Evolutionary conservation across 148 eudicot species (phyloP).

Genomic region (Pharnaceum exiguum): DNA sequence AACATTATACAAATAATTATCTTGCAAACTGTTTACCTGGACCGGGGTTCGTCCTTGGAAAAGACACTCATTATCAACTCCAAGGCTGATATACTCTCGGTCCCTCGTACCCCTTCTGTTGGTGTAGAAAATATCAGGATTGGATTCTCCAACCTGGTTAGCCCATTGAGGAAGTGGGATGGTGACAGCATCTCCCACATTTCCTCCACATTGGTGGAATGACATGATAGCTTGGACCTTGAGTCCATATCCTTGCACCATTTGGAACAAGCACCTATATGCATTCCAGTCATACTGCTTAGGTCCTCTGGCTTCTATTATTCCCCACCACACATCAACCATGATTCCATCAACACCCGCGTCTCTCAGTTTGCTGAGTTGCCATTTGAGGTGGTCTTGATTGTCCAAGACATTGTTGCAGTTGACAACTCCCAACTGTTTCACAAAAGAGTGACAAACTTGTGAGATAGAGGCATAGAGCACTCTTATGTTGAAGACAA

Average conservation of each 20-base stretch:
- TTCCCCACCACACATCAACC: conserved; percentile 96
- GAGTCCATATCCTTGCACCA: conserved; percentile 45
- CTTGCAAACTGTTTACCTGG: conserved; percentile 33
- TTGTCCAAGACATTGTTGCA: conserved; percentile 41
- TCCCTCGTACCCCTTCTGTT: conserved; percentile 46
- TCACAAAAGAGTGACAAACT: neutral
- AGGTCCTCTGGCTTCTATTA: conserved; percentile 68
- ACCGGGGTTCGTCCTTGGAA: conserved; percentile 62
- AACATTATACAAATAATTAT: neutral
- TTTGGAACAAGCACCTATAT: conserved; percentile 54
- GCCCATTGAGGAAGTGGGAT: conserved; percentile 79
- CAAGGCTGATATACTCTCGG: conserved; percentile 57
- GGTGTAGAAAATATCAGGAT: conserved; percentile 75
- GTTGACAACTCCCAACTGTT: conserved; percentile 51
- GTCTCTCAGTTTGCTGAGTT: conserved; percentile 44
- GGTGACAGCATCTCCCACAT: conserved; percentile 63
- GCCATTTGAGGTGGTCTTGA: conserved; percentile 34
- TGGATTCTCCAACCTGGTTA: conserved; percentile 38
- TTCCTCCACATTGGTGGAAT: conserved; percentile 85
- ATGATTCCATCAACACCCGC: conserved; percentile 77
- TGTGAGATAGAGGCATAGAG: too few species aligned
- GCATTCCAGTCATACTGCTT: conserved; percentile 71
- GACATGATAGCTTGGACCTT: conserved; percentile 73
- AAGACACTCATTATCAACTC: conserved; percentile 56
- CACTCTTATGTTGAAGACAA: neutral